These are phyloP conservation scores for Phytopythium sindhum DNA, from an alignment of 352 stramenopile genomes.

Conservation along the genomic window DNA sequence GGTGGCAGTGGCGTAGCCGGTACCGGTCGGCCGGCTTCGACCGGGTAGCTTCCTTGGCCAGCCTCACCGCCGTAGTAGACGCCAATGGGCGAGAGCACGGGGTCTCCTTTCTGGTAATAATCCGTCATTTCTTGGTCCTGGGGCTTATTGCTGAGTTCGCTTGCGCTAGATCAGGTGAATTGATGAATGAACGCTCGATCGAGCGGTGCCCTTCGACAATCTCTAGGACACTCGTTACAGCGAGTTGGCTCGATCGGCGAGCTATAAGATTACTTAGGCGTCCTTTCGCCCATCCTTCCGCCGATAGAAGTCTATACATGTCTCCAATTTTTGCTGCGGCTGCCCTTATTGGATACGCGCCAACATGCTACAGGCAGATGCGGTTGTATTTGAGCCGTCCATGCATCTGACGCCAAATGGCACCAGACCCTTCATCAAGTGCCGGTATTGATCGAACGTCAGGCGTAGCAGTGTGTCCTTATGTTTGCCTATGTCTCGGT, in stretches of 20 bases:
- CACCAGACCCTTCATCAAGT: too few relatives aligned
- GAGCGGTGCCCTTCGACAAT: not conserved
- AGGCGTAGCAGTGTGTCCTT: not conserved
- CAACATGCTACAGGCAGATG: too few relatives aligned
- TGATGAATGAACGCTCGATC: not conserved
- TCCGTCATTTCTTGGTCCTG: not conserved
- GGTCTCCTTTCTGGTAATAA: not conserved
- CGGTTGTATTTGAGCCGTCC: too few relatives aligned
- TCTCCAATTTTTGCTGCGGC: too few relatives aligned
- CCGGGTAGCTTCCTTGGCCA: not conserved
- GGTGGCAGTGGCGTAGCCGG: not conserved
- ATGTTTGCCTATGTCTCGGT: not conserved
- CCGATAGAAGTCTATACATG: too few relatives aligned
- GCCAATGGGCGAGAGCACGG: not conserved
- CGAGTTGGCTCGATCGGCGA: too few relatives aligned
- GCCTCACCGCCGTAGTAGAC: not conserved
- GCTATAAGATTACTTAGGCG: too few relatives aligned
- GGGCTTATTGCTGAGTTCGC: not conserved
- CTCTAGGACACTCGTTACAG: not conserved
- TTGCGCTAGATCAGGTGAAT: not conserved
- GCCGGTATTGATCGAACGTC: too few relatives aligned
- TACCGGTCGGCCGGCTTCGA: not conserved
- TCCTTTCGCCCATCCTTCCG: too few relatives aligned
- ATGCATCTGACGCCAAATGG: too few relatives aligned
- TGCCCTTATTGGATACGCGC: too few relatives aligned